Evolutionary conservation across 805 yeast species (phyloP), one percentile per base, ranked within the genome.

Genomic region (Zygosaccharomyces gambellarensis): DNA sequence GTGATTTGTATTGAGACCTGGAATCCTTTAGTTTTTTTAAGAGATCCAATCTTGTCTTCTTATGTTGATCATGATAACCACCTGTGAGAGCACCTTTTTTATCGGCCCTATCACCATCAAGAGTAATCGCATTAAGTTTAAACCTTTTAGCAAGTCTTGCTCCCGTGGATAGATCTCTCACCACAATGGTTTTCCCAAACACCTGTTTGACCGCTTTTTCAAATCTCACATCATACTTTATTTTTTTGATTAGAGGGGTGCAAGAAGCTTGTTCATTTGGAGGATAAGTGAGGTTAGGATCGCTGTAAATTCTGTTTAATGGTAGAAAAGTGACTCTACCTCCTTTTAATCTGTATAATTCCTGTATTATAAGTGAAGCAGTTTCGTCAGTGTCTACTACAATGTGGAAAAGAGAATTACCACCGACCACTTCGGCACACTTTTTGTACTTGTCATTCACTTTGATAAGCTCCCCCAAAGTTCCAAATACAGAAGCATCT

Each of bases 281-380:
- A 1, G 97, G 96, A 58, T 81, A 86, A 2, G 61, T 58, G 12
- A 74, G 66, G 8, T 65, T 62, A 29, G 65, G 61, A 21, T 76
- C 72, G 0, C 47, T 45, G 5, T 64, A 56, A 12, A 94, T 61
- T 57, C 95, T 74, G 62, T 90, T 88, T 54, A 94, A 70, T 1
- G 99, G 98, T 73, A 94, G 82, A 59, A 94, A 90, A 0, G 98
- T 89, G 0, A 87, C 90, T 60, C 97, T 76, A 1, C 98, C 98
- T 5, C 83, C 76, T 52, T 80, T 81, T 51, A 79, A 81, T 46
- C 85, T 73, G 5, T 76, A 75, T 50, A 94, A 72, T 62, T 88
- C 90, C 39, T 83, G 84, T 85, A 90, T 85, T 3, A 92, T 67
- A 14, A 79, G 64, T 9, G 88, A 75, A 0, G 97, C 98, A 2